Percentiles rank a stretch among this genome's conserved stretches.
Conservation (phyloP, 331 rosid species). For the Quercus phellos region DNA sequence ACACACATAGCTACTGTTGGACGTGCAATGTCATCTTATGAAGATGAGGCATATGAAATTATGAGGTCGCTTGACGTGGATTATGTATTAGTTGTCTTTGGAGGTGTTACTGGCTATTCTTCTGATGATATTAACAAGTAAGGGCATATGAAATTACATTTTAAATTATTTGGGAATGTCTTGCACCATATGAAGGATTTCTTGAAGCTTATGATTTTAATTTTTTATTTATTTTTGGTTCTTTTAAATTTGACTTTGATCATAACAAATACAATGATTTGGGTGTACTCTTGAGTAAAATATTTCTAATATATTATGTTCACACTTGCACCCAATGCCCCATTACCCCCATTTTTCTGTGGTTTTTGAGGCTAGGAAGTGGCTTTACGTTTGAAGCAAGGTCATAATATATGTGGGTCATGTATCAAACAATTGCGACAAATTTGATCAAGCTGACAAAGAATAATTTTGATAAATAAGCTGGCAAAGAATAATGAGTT, state of each 20-base stretch:
- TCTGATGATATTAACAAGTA: conserved; percentile 99
- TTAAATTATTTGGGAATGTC: conserved; percentile 3
- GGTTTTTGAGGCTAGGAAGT: neutral
- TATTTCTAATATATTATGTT: neutral
- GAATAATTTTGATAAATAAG: neutral
- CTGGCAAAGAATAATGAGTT: neutral
- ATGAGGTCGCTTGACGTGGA: conserved; percentile 92
- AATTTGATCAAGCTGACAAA: neutral
- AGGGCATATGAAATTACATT: conserved; percentile 26
- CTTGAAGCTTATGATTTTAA: neutral
- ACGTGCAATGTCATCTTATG: conserved; percentile 98
- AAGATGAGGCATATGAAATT: conserved; percentile 92
- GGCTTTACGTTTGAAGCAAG: neutral
- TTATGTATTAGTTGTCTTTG: conserved; percentile 94
- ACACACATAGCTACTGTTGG: conserved; percentile 99
- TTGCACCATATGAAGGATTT: neutral
- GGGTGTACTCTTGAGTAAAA: neutral
- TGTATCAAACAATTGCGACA: neutral
- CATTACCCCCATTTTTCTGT: neutral
- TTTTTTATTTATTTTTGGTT: neutral
- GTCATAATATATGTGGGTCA: neutral
- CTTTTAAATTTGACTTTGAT: neutral
- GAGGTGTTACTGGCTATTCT: conserved; percentile 98
- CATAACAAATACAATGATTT: neutral
- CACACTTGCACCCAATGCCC: neutral